Conservation (phyloP, 257 asterid genomes). For the Anisodus tanguticus region DNA sequence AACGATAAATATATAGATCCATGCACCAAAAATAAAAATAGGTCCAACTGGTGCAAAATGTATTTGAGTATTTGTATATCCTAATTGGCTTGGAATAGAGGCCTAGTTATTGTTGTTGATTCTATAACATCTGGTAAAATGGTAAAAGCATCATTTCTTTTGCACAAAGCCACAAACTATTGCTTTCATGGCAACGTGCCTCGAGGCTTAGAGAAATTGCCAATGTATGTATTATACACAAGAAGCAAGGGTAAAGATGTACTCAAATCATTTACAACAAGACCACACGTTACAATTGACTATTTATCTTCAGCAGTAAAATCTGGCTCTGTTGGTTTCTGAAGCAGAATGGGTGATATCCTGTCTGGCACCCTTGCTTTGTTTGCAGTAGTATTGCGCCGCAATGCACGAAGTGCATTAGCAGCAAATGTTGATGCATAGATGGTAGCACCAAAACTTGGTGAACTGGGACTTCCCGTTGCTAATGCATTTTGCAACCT, state of each 20-base stretch:
- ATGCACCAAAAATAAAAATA: not conserved
- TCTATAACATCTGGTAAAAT: not conserved
- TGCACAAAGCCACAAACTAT: not conserved
- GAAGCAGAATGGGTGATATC: constrained; percentile 73
- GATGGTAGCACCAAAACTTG: constrained; percentile 85
- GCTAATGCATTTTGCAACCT: constrained; percentile 85
- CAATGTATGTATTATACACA: not conserved
- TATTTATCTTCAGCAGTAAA: constrained; percentile 69
- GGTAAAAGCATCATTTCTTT: constrained; percentile 15
- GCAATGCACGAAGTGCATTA: constrained; percentile 69
- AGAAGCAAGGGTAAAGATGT: not conserved
- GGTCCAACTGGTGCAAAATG: not conserved
- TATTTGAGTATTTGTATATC: not conserved
- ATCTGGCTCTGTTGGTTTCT: constrained; percentile 96
- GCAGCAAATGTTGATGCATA: constrained; percentile 97
- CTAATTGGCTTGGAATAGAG: not conserved
- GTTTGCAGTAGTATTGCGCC: constrained; percentile 58
- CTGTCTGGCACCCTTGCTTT: constrained; percentile 74
- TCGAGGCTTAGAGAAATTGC: not conserved
- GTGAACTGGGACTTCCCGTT: constrained; percentile 58
- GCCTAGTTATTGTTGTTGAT: not conserved
- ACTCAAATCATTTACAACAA: not conserved
- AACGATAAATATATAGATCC: not conserved
- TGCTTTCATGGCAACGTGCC: constrained; percentile 1
- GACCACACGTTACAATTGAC: constrained; percentile 33